Evolutionary conservation across 495 filamentous ascomycete genomes (phyloP).

Genomic region (Parathielavia hyrcaniae): DNA sequence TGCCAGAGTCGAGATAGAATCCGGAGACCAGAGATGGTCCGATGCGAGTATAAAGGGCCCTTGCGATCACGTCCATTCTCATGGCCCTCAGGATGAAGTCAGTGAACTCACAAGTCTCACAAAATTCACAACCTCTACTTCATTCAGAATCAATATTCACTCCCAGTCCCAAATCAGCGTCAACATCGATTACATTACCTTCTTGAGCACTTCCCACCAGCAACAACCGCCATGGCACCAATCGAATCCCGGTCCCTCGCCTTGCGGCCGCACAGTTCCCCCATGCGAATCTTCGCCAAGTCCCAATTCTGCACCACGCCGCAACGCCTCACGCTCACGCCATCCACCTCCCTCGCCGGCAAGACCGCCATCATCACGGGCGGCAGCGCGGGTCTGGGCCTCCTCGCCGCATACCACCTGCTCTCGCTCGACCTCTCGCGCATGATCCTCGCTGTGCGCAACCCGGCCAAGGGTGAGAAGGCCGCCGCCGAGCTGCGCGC

Average conservation of each 20-base stretch:
- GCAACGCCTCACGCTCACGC: neutral
- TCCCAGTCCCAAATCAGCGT: no score
- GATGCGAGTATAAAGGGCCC: no score
- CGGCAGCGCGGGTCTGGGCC: slow-evolving; percentile 46
- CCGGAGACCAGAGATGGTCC: no score
- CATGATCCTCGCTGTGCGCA: slow-evolving; percentile 17
- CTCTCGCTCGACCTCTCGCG: slow-evolving; percentile 5
- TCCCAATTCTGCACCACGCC: neutral
- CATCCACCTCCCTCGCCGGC: slow-evolving; percentile 7
- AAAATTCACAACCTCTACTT: no score
- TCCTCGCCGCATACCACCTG: slow-evolving; percentile 41
- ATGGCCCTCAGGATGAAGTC: no score
- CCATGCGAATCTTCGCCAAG: neutral
- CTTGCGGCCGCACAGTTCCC: neutral
- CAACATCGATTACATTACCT: neutral
- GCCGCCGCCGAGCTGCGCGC: slow-evolving; percentile 37
- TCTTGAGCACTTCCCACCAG: neutral
- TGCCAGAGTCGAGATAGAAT: no score
- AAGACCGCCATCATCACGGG: slow-evolving; percentile 51
- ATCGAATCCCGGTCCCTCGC: neutral
- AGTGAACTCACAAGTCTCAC: no score
- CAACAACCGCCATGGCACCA: neutral
- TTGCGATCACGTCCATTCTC: no score
- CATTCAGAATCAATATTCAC: no score
- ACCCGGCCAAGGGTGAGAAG: slow-evolving; percentile 34